Conservation (phyloP, 352 stramenopile genomes). For the Hyaloperonospora arabidopsidis region DNA sequence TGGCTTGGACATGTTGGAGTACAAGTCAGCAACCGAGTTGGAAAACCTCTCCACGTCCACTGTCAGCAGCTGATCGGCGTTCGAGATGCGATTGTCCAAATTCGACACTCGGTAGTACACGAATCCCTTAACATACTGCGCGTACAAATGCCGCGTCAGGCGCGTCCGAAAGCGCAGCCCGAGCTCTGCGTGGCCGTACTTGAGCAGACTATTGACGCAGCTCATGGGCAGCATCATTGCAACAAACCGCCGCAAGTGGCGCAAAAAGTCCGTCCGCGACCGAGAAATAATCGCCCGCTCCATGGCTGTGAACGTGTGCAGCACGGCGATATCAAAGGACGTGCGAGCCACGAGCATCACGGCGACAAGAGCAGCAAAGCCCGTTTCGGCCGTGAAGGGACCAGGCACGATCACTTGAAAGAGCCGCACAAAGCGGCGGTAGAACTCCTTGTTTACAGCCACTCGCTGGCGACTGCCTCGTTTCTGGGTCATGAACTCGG, state of each 20-base stretch:
- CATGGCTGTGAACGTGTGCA: constrained; percentile 70
- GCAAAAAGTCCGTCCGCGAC: constrained; percentile 54
- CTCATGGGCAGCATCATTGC: constrained; percentile 70
- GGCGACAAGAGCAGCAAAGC: constrained; percentile 55
- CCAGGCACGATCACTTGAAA: constrained; percentile 70
- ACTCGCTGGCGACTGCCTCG: constrained; percentile 56
- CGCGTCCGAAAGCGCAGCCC: constrained; percentile 77
- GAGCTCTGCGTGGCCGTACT: constrained; percentile 75
- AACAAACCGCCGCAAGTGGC: constrained; percentile 65
- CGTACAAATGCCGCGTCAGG: constrained; percentile 75
- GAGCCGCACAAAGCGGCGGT: constrained; percentile 49
- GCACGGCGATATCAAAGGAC: constrained; percentile 71
- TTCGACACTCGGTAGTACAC: constrained; percentile 89
- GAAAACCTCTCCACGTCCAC: constrained; percentile 82
- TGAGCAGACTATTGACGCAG: constrained; percentile 75
- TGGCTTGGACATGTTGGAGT: constrained; percentile 84
- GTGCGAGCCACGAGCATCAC: constrained; percentile 55
- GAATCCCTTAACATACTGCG: constrained; percentile 81
- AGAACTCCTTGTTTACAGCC: constrained; percentile 67
- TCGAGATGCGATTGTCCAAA: constrained; percentile 80
- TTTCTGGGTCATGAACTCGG: constrained; percentile 73
- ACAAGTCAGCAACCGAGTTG: constrained; percentile 79
- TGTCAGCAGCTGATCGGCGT: constrained; percentile 83
- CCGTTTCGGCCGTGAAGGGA: constrained; percentile 59
- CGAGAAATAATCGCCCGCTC: constrained; percentile 70